Evolutionary conservation across 768 basidiomycete genomes (phyloP).

Genomic region (Leccinum sublutescens): DNA sequence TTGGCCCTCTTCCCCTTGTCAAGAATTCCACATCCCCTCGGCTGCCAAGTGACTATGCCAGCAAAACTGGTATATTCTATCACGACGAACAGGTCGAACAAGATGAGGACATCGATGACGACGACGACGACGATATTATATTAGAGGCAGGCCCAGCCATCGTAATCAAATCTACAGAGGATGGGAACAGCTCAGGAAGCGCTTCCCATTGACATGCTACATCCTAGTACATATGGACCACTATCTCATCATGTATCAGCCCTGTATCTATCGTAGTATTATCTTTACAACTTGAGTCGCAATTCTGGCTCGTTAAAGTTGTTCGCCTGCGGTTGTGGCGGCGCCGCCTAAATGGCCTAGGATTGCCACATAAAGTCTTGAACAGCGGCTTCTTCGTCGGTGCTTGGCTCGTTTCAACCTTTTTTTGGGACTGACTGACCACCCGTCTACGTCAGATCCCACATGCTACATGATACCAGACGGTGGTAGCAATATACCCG

Average conservation of each 20-base stretch:
- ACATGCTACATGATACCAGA: slow-evolving; percentile 33
- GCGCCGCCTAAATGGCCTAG: neutral
- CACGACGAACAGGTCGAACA: slow-evolving; percentile 49
- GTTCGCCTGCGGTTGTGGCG: slow-evolving; percentile 3
- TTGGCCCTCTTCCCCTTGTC: slow-evolving; percentile 48
- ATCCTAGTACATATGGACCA: slow-evolving; percentile 6
- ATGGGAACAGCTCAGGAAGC: slow-evolving; percentile 27
- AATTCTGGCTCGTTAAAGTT: neutral
- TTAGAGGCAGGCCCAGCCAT: slow-evolving; percentile 72
- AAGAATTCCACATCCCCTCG: slow-evolving; percentile 40
- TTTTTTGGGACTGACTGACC: neutral
- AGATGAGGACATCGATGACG: slow-evolving; percentile 61
- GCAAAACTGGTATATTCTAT: slow-evolving; percentile 39
- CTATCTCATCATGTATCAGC: slow-evolving; percentile 19
- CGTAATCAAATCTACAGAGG: slow-evolving; percentile 37
- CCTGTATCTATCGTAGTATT: neutral
- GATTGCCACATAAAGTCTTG: neutral
- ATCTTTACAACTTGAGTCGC: neutral
- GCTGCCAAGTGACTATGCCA: slow-evolving; percentile 33
- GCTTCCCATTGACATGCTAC: slow-evolving; percentile 13
- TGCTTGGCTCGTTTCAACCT: neutral
- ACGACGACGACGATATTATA: slow-evolving; percentile 61
- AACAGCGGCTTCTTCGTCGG: neutral
- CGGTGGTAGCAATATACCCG: slow-evolving; percentile 7
- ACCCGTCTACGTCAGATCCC: slow-evolving; percentile 2